A percentile compares a stretch with the other conserved stretches of the same genome.
These are phyloP conservation scores for Artemisia annua DNA, from an alignment of 129 eudicot genomes.

Conservation along the genomic window DNA sequence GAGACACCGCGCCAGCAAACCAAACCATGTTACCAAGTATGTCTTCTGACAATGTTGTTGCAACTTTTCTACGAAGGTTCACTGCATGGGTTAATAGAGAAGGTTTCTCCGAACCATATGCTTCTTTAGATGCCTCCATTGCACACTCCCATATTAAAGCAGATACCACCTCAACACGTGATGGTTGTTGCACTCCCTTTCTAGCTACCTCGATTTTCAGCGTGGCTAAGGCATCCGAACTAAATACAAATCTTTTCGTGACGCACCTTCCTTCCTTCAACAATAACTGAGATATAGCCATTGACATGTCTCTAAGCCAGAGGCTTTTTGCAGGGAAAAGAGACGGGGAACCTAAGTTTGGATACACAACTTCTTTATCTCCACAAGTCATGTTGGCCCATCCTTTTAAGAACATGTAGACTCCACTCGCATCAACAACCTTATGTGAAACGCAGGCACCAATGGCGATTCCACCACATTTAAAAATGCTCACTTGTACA, in stretches of 20 bases:
- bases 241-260: conserved; percentile 6
- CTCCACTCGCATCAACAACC: conserved; percentile 52
- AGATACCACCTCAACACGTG: conserved; percentile 20
- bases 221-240: not conserved
- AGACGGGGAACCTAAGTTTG: not conserved
- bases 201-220: not conserved
- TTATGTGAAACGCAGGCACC: conserved; percentile 24
- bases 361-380: conserved; percentile 9
- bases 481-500: conserved; percentile 27
- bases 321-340: too few relatives aligned
- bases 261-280: too few relatives aligned
- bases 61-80: conserved; percentile 17
- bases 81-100: conserved; percentile 2
- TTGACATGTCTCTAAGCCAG: too few relatives aligned
- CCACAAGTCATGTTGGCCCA: conserved; percentile 41
- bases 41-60: conserved; percentile 7
- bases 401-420: conserved; percentile 36
- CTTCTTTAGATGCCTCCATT: conserved; percentile 14
- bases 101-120: not conserved
- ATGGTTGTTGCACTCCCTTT: conserved; percentile 3
- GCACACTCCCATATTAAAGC: conserved; percentile 32
- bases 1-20: not conserved
- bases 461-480: conserved; percentile 32
- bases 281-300: too few relatives aligned
- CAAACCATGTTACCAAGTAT: conserved; percentile 24